Percentiles rank a stretch among this genome's conserved stretches.
phyloP scores from a whole-genome alignment of 192 early-diverging fungal genomes.

The Chytriomyces confervae region DNA sequence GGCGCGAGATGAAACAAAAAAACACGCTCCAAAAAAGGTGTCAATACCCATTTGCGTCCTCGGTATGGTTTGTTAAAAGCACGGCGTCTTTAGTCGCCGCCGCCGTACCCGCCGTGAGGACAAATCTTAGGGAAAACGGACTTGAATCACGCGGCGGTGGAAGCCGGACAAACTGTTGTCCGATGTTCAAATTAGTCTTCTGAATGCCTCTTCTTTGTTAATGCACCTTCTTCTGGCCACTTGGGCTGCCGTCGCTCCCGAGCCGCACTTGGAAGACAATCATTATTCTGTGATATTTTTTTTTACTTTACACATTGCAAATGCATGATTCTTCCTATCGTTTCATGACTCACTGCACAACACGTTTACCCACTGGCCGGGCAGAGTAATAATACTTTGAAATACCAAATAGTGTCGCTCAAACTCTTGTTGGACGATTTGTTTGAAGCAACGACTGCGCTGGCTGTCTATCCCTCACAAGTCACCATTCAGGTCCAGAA shows the following conservation, averaged over 20 bases:
- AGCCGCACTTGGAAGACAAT: slow-evolving; percentile 59
- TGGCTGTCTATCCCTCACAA: no score
- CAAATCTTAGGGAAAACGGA: slow-evolving; percentile 78
- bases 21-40: slow-evolving; percentile 20
- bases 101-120: slow-evolving; percentile 76
- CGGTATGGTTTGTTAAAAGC: slow-evolving; percentile 89
- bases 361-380: no score
- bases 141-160: slow-evolving; percentile 63
- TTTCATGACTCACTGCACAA: no score
- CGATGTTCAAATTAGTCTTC: neutral
- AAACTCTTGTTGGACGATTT: no score
- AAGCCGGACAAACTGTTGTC: slow-evolving; percentile 72
- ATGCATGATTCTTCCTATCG: no score
- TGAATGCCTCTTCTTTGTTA: neutral
- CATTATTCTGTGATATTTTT: no score
- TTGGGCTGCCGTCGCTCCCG: slow-evolving; percentile 64
- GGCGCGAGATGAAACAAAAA: slow-evolving; percentile 20
- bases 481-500: no score
- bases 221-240: slow-evolving; percentile 56
- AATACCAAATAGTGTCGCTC: no score
- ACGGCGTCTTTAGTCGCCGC: slow-evolving; percentile 71
- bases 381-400: no score
- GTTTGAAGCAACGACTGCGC: no score
- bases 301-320: no score
- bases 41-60: slow-evolving; percentile 62